Evolutionary conservation across 2,329 filamentous ascomycete species (phyloP).

Genomic region (Simplicillium aogashimaense): DNA sequence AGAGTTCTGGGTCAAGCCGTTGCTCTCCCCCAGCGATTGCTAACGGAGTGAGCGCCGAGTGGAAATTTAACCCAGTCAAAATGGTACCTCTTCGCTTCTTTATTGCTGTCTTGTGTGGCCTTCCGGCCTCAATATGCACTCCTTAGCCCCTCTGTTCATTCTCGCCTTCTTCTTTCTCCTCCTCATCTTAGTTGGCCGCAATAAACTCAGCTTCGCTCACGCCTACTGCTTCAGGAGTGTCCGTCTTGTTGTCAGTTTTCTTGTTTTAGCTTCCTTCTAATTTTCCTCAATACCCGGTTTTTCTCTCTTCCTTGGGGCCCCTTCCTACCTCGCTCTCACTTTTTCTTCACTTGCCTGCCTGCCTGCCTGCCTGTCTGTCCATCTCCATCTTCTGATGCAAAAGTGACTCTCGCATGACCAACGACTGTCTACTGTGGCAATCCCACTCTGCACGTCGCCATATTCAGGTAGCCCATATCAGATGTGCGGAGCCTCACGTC

Average conservation of each 20-base stretch:
- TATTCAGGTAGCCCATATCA: too few relatives aligned
- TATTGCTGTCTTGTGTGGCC: neutral
- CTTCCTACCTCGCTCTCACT: neutral
- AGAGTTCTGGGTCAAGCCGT: neutral
- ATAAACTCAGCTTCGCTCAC: neutral
- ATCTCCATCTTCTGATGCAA: neutral
- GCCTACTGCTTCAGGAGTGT: neutral
- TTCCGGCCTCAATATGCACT: neutral
- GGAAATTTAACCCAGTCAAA: conserved; percentile 1
- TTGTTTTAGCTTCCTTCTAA: neutral
- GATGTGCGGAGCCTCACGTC: too few relatives aligned
- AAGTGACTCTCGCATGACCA: too few relatives aligned
- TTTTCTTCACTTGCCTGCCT: neutral
- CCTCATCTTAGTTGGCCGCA: neutral
- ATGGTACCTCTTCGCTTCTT: conserved; percentile 2
- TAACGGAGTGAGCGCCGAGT: neutral
- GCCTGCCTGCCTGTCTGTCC: neutral
- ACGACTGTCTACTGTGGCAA: too few relatives aligned
- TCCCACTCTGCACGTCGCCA: too few relatives aligned
- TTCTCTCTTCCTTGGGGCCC: neutral
- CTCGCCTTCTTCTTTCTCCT: neutral
- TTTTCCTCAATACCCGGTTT: too few relatives aligned
- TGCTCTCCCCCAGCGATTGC: neutral
- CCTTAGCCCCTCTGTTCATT: neutral
- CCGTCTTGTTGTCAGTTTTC: neutral